These are phyloP conservation scores for Eimeria necatrix DNA, from an alignment of 169 alveolate species.

Conservation along the genomic window DNA sequence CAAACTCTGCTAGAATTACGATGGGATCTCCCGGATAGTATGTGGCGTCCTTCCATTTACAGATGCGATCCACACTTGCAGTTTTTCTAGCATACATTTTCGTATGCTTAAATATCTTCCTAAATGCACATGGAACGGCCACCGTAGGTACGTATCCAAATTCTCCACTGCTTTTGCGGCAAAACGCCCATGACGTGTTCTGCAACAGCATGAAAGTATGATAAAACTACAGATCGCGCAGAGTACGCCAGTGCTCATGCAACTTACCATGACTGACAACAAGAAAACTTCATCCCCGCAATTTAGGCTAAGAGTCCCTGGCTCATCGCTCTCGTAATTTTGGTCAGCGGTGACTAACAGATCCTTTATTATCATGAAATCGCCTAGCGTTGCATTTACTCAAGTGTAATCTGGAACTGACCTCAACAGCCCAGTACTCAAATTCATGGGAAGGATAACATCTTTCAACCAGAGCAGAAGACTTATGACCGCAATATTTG, in stretches of 20 bases:
- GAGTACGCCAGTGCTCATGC: neutral
- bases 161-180: slow-evolving; percentile 21
- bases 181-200: slow-evolving; percentile 51
- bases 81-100: slow-evolving; percentile 42
- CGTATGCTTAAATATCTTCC: slow-evolving; percentile 47
- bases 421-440: slow-evolving; percentile 57
- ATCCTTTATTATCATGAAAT: neutral
- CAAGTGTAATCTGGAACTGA: neutral
- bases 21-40: slow-evolving; percentile 21
- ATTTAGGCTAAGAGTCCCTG: slow-evolving; percentile 23
- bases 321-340: slow-evolving; percentile 56
- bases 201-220: neutral
- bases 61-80: slow-evolving; percentile 51
- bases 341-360: slow-evolving; percentile 52
- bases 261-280: slow-evolving; percentile 38
- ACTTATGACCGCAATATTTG: neutral
- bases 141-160: slow-evolving; percentile 61
- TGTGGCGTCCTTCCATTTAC: slow-evolving; percentile 25
- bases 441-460: slow-evolving; percentile 31
- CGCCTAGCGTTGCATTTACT: neutral
- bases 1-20: slow-evolving; percentile 39
- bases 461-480: neutral
- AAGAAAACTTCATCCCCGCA: slow-evolving; percentile 52
- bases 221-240: no score
- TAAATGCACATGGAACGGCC: slow-evolving; percentile 46